Conservation (phyloP, 768 basidiomycete species). For the Boletus speciosus region DNA sequence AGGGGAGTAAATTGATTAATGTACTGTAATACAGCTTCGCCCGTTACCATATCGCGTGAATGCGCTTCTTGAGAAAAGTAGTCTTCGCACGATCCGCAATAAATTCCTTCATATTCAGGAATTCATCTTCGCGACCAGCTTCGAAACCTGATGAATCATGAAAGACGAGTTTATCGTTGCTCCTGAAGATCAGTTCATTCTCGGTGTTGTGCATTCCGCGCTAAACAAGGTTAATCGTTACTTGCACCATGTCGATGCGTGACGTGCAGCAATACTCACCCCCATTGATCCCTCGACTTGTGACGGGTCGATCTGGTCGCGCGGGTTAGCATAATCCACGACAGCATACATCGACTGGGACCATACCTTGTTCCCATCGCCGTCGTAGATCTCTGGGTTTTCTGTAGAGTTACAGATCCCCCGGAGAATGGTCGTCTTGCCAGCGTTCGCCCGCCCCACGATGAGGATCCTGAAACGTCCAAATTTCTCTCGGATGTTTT, state of each 20-base stretch:
- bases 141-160: slow-evolving; percentile 6
- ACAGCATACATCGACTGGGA: not conserved
- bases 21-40: no score
- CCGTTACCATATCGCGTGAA: slow-evolving; percentile 6
- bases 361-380: not conserved
- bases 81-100: slow-evolving; percentile 2
- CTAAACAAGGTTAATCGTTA: not conserved
- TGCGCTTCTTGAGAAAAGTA: not conserved
- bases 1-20: not conserved
- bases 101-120: slow-evolving; percentile 2
- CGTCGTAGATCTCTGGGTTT: slow-evolving; percentile 4
- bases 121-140: slow-evolving; percentile 2
- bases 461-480: not conserved
- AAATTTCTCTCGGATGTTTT: not conserved
- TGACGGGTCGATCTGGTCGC: not conserved
- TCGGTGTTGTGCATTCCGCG: not conserved
- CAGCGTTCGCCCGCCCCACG: slow-evolving; percentile 4
- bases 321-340: not conserved
- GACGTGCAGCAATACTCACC: not conserved
- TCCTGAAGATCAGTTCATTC: slow-evolving; percentile 1
- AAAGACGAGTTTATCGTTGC: slow-evolving; percentile 2
- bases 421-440: slow-evolving; percentile 5
- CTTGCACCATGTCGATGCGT: no score
- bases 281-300: not conserved
- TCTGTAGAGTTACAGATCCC: slow-evolving; percentile 3